Evolutionary conservation across 1,284 basidiomycete genomes (phyloP), one percentile per base, ranked within the genome.

Genomic region (Takashimella tepidaria): DNA sequence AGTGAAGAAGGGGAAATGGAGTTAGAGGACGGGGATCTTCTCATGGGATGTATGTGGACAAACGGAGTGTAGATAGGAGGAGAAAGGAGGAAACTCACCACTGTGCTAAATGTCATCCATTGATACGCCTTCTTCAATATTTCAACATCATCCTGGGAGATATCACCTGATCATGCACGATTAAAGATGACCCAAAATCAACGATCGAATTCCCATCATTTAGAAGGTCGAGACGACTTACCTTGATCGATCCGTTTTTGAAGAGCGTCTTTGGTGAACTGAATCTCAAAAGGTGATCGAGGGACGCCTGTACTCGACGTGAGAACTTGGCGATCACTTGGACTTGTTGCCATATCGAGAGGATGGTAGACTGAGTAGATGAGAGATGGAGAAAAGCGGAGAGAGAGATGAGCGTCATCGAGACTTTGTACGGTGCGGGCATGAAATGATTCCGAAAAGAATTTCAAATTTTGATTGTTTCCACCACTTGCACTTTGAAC

Each of bases 61-160:
- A 16, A 37, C 8, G 31, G 8, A 37, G 31, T 37, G 31, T n/a
- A n/a, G n/a, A n/a, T n/a, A n/a, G 16, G 25, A 20, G 23, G 21
- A 26, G 21, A 19, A 31, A 31, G 41, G 20, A 37, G 10, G 16
- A 47, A 13, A 47, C 53, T 21, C 45, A 59, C 54, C n/a, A 55
- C 26, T 4, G 58, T 48, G 27, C 53, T 44, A 26, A 52, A 41
- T 20, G 62, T 54, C 54, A 72, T 67, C 51, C 58, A 57, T 54
- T 51, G 60, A 53, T 68, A 69, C 4, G 61, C 58, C 19, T 55
- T 55, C 37, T 61, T 60, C n/a, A 72, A 54, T 6, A 66, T 43
- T 26, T 70, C 62, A n/a, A 72, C 53, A 55, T 72, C 70, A 3
- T 45, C 46, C 41, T 61, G 63, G 0, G 59, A 54, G 24, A 72